A percentile compares a stretch with the other conserved stretches of the same genome.
phyloP scores from a whole-genome alignment of 2,329 filamentous ascomycete genomes.

The Claviceps spartinae region DNA sequence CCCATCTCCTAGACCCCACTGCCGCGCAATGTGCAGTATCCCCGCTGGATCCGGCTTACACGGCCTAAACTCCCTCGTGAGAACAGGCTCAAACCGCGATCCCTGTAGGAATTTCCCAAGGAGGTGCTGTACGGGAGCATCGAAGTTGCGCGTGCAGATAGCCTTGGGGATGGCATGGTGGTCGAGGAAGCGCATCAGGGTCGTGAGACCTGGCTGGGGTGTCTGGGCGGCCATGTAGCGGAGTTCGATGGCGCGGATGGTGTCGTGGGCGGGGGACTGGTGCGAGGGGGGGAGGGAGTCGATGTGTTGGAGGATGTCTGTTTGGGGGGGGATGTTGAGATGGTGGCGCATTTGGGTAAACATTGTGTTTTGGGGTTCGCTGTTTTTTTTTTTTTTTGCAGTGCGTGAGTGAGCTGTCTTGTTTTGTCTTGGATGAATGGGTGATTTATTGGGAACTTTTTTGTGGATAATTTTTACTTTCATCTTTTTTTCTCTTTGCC shows the following conservation, averaged over 20 bases:
- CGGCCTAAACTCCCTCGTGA: slow-evolving; percentile 70
- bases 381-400: slow-evolving; percentile 20
- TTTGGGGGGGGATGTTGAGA: slow-evolving; percentile 55
- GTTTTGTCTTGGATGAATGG: too few relatives aligned
- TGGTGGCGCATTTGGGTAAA: slow-evolving; percentile 72
- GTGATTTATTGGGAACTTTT: slow-evolving; percentile 51
- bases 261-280: slow-evolving; percentile 53
- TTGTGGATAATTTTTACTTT: slow-evolving; percentile 20
- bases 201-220: slow-evolving; percentile 65
- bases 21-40: slow-evolving; percentile 68
- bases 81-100: slow-evolving; percentile 59
- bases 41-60: slow-evolving; percentile 84
- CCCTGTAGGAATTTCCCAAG: slow-evolving; percentile 59
- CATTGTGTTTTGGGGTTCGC: slow-evolving; percentile 91
- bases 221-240: slow-evolving; percentile 66
- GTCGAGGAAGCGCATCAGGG: slow-evolving; percentile 75
- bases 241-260: slow-evolving; percentile 68
- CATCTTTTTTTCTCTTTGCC: neutral
- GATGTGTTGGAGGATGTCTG: slow-evolving; percentile 85
- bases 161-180: slow-evolving; percentile 53
- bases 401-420: too few relatives aligned
- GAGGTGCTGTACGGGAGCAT: slow-evolving; percentile 61
- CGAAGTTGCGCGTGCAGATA: slow-evolving; percentile 92
- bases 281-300: slow-evolving; percentile 50
- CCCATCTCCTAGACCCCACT: slow-evolving; percentile 48